phyloP scores from a whole-genome alignment of 2,329 filamentous ascomycete genomes.

The Fusarium kyushuense region DNA sequence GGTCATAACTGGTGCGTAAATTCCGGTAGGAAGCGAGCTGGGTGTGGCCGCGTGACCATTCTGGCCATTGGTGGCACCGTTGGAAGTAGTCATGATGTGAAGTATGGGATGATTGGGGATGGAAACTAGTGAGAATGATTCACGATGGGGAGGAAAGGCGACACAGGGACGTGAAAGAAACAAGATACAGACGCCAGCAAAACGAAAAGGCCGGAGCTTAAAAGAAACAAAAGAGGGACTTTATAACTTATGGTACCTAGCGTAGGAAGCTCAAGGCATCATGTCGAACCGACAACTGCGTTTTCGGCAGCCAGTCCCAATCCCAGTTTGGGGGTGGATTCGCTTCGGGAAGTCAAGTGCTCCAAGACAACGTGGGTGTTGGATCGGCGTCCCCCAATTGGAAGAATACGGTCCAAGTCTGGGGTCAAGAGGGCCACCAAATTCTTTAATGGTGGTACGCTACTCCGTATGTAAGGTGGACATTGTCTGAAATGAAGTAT shows the following conservation, averaged over 20 bases:
- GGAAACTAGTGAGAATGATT: background rate
- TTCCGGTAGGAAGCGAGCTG: conserved; percentile 78
- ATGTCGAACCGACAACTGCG: conserved; percentile 35
- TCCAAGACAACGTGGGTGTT: conserved; percentile 43
- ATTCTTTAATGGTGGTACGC: conserved; percentile 4
- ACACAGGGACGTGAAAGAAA: conserved; percentile 16
- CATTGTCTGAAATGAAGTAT: conserved; percentile 23
- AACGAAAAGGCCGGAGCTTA: conserved; percentile 25
- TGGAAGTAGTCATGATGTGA: conserved; percentile 46
- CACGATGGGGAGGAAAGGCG: conserved; percentile 3
- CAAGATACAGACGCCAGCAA: conserved; percentile 17
- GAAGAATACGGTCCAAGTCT: conserved; percentile 37
- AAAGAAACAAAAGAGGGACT: conserved; percentile 40
- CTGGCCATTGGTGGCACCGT: conserved; percentile 36
- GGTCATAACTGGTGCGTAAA: conserved; percentile 91
- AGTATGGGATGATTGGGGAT: conserved; percentile 2
- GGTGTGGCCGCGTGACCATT: conserved; percentile 51
- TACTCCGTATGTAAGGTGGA: conserved; percentile 17
- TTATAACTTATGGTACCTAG: conserved; percentile 36
- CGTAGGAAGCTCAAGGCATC: conserved; percentile 26
- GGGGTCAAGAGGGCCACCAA: conserved; percentile 24
- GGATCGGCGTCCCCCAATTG: conserved; percentile 44
- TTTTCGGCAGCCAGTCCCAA: conserved; percentile 23
- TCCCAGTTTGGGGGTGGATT: conserved; percentile 48
- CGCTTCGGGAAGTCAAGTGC: conserved; percentile 46